Evolutionary conservation across 805 yeast species (phyloP).

Genomic region (Suhomyces prunicola): DNA sequence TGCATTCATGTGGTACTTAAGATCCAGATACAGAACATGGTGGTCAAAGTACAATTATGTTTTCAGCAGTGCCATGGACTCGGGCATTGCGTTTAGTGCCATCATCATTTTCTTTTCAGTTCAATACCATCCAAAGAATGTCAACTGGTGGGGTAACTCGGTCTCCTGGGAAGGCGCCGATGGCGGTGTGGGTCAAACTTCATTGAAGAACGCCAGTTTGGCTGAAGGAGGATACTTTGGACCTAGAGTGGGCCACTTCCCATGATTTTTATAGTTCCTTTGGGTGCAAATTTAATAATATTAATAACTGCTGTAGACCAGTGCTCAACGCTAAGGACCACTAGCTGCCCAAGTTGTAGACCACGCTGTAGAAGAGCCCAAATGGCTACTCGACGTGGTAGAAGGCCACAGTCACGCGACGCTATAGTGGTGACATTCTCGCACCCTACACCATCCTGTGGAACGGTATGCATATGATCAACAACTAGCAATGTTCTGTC

Average conservation of each 20-base stretch:
- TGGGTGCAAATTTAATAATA: no score
- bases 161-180: conserved; percentile 2
- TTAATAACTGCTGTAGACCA: no score
- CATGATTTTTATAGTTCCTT: neutral
- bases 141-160: conserved; percentile 8
- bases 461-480: no score
- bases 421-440: no score
- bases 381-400: no score
- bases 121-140: conserved; percentile 21
- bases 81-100: conserved; percentile 30
- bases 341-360: no score
- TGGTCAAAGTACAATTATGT: conserved; percentile 33
- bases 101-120: conserved; percentile 35
- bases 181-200: neutral
- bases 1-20: conserved; percentile 25
- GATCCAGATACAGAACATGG: conserved; percentile 23
- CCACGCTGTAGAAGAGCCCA: no score
- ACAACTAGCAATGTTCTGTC: no score
- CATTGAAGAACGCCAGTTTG: conserved; percentile 15
- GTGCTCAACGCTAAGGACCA: no score
- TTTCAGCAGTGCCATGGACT: conserved; percentile 23
- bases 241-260: conserved; percentile 23
- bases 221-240: conserved; percentile 39
- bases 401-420: no score
- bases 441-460: no score